A percentile compares a stretch with the other conserved stretches of the same genome.
Conservation (phyloP, 371 early-diverging fungal species). For the Mucor racemosus region DNA sequence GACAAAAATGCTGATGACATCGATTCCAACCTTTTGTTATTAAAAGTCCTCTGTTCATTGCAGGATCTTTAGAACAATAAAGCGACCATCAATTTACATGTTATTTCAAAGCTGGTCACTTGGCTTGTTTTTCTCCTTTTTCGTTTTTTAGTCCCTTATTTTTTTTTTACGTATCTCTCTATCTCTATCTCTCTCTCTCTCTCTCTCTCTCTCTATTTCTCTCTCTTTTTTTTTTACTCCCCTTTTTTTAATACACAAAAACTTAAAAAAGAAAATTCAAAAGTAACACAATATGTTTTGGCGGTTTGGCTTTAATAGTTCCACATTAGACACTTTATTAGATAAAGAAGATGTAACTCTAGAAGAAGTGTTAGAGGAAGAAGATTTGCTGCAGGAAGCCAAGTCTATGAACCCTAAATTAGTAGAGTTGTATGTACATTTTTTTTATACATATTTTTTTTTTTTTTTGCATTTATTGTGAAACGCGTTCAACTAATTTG, state of each 20-base stretch:
- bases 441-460: too few species aligned
- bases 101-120: conserved; percentile 5
- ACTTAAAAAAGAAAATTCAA: neutral
- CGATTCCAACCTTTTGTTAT: neutral
- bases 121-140: conserved; percentile 1
- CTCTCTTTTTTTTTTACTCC: neutral
- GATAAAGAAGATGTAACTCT: conserved; percentile 76
- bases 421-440: conserved; percentile 68
- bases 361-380: conserved; percentile 79
- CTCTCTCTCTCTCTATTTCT: neutral
- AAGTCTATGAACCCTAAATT: conserved; percentile 80
- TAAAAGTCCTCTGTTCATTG: neutral
- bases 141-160: conserved; percentile 1
- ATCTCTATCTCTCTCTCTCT: neutral
- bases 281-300: conserved; percentile 60
- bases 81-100: neutral
- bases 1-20: conserved; percentile 1
- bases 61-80: conserved; percentile 1
- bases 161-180: neutral
- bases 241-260: neutral
- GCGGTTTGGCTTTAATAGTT: conserved; percentile 82
- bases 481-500: neutral
- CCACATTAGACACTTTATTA: conserved; percentile 75
- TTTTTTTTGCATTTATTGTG: neutral
- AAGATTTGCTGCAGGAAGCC: conserved; percentile 84